A percentile compares a stretch with the other conserved stretches of the same genome.
Conservation (phyloP, 306 rosid species). For the Fagus crenata region DNA sequence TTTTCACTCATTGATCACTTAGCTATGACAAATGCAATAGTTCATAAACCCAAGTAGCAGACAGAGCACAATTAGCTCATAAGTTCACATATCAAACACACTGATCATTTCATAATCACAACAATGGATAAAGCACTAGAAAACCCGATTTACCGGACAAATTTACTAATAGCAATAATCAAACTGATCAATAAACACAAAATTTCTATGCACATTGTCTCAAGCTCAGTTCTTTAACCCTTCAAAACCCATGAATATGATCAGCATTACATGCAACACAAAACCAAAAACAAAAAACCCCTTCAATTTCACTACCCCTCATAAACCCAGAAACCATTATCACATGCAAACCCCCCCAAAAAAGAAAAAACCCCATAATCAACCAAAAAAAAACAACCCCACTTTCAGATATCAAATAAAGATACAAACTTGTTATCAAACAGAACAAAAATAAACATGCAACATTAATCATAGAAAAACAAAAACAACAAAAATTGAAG, state of each 20-base stretch:
- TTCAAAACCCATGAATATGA: constrained; percentile 22
- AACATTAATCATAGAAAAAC: background rate
- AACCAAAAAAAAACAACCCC: background rate
- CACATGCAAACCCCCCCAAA: background rate
- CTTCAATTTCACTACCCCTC: constrained; percentile 12
- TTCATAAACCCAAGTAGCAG: background rate
- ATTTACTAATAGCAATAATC: background rate
- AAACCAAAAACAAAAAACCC: constrained; percentile 15
- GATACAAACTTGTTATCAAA: background rate
- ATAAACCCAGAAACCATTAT: constrained; percentile 14
- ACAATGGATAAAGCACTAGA: background rate
- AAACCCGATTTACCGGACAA: background rate
- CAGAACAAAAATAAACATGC: background rate
- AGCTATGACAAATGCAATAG: background rate
- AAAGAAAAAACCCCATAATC: background rate
- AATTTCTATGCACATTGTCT: constrained; percentile 50
- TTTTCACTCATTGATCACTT: constrained; percentile 7
- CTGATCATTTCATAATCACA: background rate
- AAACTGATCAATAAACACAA: constrained; percentile 25
- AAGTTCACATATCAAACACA: background rate
- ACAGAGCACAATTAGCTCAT: background rate
- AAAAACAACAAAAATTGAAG: background rate
- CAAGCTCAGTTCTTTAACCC: constrained; percentile 24
- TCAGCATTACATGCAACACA: constrained; percentile 45
- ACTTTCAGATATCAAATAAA: background rate